Conservation (phyloP, 1,284 basidiomycete genomes). For the Puccinia sorghi region DNA sequence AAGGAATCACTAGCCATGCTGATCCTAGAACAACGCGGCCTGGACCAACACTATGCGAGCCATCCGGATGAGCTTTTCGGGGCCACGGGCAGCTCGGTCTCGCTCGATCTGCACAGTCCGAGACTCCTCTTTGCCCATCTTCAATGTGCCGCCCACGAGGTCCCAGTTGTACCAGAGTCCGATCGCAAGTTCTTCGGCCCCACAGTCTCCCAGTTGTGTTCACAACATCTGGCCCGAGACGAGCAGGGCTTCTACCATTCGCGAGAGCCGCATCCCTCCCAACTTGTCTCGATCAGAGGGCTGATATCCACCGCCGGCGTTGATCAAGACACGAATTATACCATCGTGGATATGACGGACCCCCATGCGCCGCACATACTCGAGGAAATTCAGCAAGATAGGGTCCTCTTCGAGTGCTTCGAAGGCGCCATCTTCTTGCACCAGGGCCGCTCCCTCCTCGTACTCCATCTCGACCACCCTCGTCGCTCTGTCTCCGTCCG, state of each 20-base stretch:
- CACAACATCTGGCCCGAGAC: slow-evolving; percentile 66
- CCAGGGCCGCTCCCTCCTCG: slow-evolving; percentile 53
- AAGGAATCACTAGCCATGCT: slow-evolving; percentile 79
- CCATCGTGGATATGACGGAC: slow-evolving; percentile 67
- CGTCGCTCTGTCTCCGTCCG: background rate
- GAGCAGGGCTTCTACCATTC: slow-evolving; percentile 64
- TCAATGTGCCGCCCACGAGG: slow-evolving; percentile 83
- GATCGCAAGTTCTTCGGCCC: slow-evolving; percentile 74
- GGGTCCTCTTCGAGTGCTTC: slow-evolving; percentile 78
- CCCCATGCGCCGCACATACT: slow-evolving; percentile 63
- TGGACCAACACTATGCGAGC: slow-evolving; percentile 76
- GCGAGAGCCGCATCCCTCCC: slow-evolving; percentile 2
- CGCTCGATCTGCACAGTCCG: slow-evolving; percentile 70
- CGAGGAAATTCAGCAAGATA: slow-evolving; percentile 81
- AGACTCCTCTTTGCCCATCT: slow-evolving; percentile 79
- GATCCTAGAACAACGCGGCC: slow-evolving; percentile 70
- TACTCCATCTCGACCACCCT: slow-evolving; percentile 6
- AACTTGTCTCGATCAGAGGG: slow-evolving; percentile 17
- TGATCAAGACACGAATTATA: slow-evolving; percentile 68
- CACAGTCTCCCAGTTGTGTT: slow-evolving; percentile 61
- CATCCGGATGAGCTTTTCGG: slow-evolving; percentile 71
- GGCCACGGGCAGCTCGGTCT: slow-evolving; percentile 2
- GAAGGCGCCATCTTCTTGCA: slow-evolving; percentile 62
- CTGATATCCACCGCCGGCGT: background rate
- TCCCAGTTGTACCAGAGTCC: slow-evolving; percentile 68